Conservation (phyloP, 805 yeast genomes). For the Metschnikowia dekortorum region DNA sequence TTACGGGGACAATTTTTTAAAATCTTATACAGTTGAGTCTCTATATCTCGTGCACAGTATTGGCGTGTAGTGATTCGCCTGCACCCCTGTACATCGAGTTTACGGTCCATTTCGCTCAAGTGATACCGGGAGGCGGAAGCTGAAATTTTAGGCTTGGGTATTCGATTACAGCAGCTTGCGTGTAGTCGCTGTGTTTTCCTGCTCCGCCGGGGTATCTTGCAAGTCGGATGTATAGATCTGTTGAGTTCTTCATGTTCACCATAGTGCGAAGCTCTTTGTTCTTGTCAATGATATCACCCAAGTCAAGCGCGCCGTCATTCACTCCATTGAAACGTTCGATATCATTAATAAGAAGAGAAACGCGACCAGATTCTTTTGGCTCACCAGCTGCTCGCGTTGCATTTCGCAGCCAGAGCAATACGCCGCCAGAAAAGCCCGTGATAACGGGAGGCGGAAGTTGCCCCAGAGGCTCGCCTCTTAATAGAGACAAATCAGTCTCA, state of each 20-base stretch:
- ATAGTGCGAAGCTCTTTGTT: conserved; percentile 16
- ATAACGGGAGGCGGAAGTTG: conserved; percentile 49
- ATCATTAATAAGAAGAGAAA: conserved; percentile 72
- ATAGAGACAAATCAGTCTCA: conserved; percentile 64
- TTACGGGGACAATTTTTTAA: no score
- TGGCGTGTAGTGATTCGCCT: not conserved
- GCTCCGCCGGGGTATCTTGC: conserved; percentile 45
- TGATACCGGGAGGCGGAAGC: conserved; percentile 50
- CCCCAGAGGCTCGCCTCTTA: conserved; percentile 72
- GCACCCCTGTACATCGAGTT: not conserved
- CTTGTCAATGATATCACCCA: conserved; percentile 20
- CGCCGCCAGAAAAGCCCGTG: conserved; percentile 29
- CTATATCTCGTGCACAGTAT: not conserved
- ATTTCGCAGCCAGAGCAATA: conserved; percentile 33
- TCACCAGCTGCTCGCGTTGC: conserved; percentile 4
- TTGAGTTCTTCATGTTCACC: conserved; percentile 21
- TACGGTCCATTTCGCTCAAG: conserved; percentile 20
- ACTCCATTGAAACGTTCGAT: conserved; percentile 67
- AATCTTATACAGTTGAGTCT: not conserved
- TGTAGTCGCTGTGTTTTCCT: conserved; percentile 52
- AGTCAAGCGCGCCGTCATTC: conserved; percentile 35
- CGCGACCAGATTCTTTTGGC: conserved; percentile 28
- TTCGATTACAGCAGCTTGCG: conserved; percentile 54
- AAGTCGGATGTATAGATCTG: conserved; percentile 50
- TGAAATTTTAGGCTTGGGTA: conserved; percentile 60